These are phyloP conservation scores for Volvox africanus DNA, from an alignment of 139 green algal species.

Conservation along the genomic window DNA sequence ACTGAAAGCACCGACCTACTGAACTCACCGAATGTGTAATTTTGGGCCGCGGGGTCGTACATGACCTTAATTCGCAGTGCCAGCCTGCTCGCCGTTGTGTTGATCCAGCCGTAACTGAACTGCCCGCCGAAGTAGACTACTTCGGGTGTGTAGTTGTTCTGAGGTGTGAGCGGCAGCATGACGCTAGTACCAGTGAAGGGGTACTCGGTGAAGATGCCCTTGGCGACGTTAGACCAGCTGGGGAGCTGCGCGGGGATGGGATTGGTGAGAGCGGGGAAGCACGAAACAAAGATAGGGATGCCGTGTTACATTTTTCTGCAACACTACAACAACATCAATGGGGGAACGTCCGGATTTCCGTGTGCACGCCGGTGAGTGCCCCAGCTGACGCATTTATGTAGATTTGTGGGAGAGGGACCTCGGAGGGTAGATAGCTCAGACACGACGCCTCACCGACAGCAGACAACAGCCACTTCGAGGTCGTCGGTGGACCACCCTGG, in stretches of 20 bases:
- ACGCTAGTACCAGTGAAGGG: slow-evolving; percentile 31
- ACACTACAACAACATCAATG: no score
- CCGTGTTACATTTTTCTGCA: no score
- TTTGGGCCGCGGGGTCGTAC: background rate
- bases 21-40: slow-evolving; percentile 32
- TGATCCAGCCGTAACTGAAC: slow-evolving; percentile 46
- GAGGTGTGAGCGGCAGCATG: slow-evolving; percentile 39
- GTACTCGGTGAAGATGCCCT: slow-evolving; percentile 46
- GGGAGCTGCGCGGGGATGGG: background rate
- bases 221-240: background rate
- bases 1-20: background rate
- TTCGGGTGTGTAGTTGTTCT: slow-evolving; percentile 45
- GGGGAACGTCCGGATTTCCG: no score
- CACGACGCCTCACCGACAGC: no score
- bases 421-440: no score
- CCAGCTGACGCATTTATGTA: no score
- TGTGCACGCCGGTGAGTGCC: no score
- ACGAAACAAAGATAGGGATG: no score
- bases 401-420: no score
- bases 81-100: background rate
- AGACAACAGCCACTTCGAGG: no score
- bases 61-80: slow-evolving; percentile 16
- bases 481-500: no score
- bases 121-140: slow-evolving; percentile 52
- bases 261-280: no score